These are phyloP conservation scores for Trametes pubescens DNA, from an alignment of 1,284 basidiomycete species.

Conservation along the genomic window DNA sequence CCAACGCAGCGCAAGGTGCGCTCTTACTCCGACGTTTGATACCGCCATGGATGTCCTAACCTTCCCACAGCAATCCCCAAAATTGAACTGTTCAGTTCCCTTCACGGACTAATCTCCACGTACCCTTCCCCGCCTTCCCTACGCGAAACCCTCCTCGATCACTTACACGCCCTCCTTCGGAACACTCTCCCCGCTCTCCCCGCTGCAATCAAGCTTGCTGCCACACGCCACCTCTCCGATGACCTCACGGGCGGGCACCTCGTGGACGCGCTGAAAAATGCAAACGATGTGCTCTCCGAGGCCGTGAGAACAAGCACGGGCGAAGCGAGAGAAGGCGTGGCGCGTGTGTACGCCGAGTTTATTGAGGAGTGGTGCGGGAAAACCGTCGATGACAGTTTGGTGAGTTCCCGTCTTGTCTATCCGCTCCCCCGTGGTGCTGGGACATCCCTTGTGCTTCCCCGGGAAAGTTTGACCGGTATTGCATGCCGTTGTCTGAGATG, in stretches of 20 bases:
- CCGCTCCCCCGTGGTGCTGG: slow-evolving; percentile 4
- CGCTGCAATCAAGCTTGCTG: slow-evolving; percentile 60
- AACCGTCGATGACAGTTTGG: slow-evolving; percentile 60
- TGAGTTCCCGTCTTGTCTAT: slow-evolving; percentile 46
- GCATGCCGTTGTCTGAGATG: slow-evolving; percentile 1
- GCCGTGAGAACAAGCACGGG: slow-evolving; percentile 38
- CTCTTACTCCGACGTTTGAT: slow-evolving; percentile 11
- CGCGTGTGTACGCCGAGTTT: slow-evolving; percentile 62
- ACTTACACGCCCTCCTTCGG: slow-evolving; percentile 60
- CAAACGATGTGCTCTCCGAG: slow-evolving; percentile 63
- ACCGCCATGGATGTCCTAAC: slow-evolving; percentile 6
- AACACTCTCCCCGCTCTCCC: slow-evolving; percentile 56
- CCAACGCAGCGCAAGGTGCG: slow-evolving; percentile 71
- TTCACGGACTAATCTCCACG: slow-evolving; percentile 60
- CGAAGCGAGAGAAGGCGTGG: slow-evolving; percentile 45
- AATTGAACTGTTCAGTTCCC: slow-evolving; percentile 62
- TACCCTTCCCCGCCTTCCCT: slow-evolving; percentile 62
- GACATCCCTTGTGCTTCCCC: background rate
- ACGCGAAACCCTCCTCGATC: slow-evolving; percentile 57
- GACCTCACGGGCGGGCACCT: slow-evolving; percentile 54
- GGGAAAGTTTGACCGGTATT: slow-evolving; percentile 10
- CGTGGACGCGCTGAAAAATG: slow-evolving; percentile 61
- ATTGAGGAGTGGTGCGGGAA: slow-evolving; percentile 61
- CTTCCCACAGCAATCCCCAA: slow-evolving; percentile 59
- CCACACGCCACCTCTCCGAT: slow-evolving; percentile 52